Percentiles rank a stretch among this genome's conserved stretches.
phyloP scores from a whole-genome alignment of 805 yeast species.

The Pichia membranifaciens region DNA sequence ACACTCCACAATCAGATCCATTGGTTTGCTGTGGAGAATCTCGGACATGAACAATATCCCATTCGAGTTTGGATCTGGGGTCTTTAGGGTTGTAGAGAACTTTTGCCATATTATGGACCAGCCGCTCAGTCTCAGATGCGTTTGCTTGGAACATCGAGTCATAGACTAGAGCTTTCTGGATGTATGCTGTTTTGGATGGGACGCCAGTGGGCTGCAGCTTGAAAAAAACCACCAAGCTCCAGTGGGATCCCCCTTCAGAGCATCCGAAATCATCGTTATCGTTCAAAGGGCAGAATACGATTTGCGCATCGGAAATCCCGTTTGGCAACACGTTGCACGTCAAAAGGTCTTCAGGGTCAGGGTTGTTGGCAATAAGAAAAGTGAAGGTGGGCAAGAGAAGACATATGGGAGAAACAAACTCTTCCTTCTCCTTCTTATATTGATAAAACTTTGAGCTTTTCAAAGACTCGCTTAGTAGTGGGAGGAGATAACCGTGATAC shows the following conservation, averaged over 20 bases:
- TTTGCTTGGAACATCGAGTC: slow-evolving; percentile 53
- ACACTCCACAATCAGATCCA: slow-evolving; percentile 63
- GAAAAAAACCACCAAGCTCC: slow-evolving; percentile 57
- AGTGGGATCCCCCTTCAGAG: slow-evolving; percentile 57
- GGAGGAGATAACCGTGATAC: slow-evolving; percentile 30
- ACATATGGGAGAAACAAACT: slow-evolving; percentile 24
- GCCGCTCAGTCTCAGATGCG: slow-evolving; percentile 30
- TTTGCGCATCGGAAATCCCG: slow-evolving; percentile 34
- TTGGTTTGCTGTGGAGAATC: slow-evolving; percentile 54
- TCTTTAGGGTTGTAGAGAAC: slow-evolving; percentile 20
- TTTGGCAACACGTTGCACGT: slow-evolving; percentile 40
- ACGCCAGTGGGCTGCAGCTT: neutral
- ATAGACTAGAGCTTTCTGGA: slow-evolving; percentile 45
- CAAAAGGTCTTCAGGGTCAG: slow-evolving; percentile 34
- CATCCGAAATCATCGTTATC: slow-evolving; percentile 54
- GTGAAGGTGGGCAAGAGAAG: slow-evolving; percentile 58
- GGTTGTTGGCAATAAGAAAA: slow-evolving; percentile 50
- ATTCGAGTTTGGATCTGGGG: slow-evolving; percentile 4
- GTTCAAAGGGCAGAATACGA: slow-evolving; percentile 64
- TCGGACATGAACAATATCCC: slow-evolving; percentile 7
- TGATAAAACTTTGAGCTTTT: slow-evolving; percentile 19
- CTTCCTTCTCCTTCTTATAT: neutral
- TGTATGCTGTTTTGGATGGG: slow-evolving; percentile 31
- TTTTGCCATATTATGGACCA: slow-evolving; percentile 29
- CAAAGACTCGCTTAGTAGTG: slow-evolving; percentile 25